Conservation (phyloP, 1,139 yeast genomes). For the Blastobotrys malaysiensis region DNA sequence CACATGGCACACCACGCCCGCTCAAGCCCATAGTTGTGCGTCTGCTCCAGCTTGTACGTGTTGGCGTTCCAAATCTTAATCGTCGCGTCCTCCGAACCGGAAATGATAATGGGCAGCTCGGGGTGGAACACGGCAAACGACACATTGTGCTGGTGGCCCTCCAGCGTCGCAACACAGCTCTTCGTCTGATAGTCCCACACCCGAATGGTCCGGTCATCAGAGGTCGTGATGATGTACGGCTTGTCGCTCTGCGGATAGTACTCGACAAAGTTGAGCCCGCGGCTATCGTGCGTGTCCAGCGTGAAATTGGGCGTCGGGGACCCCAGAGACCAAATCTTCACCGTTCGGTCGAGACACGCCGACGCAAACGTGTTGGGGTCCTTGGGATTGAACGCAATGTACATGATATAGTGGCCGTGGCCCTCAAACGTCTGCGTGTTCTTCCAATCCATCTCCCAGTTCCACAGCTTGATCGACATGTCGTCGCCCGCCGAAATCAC, state of each 20-base stretch:
- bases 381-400: slow-evolving; percentile 91
- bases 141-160: slow-evolving; percentile 90
- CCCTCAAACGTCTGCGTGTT: slow-evolving; percentile 90
- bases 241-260: slow-evolving; percentile 96
- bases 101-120: slow-evolving; percentile 79
- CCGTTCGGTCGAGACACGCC: slow-evolving; percentile 92
- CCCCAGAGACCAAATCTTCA: slow-evolving; percentile 94
- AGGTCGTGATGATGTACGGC: slow-evolving; percentile 87
- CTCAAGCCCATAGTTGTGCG: slow-evolving; percentile 85
- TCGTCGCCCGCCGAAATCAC: slow-evolving; percentile 90
- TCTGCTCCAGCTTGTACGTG: slow-evolving; percentile 83
- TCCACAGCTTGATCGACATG: slow-evolving; percentile 87
- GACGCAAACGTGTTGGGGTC: slow-evolving; percentile 97
- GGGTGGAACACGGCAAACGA: slow-evolving; percentile 97
- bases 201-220: slow-evolving; percentile 87
- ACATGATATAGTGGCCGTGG: slow-evolving; percentile 93
- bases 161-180: slow-evolving; percentile 88
- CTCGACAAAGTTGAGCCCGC: slow-evolving; percentile 93
- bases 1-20: slow-evolving; percentile 94
- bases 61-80: slow-evolving; percentile 90
- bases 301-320: slow-evolving; percentile 89
- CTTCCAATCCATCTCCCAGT: slow-evolving; percentile 93
- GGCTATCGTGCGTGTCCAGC: slow-evolving; percentile 80
- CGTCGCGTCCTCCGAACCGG: slow-evolving; percentile 89
- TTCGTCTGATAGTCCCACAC: slow-evolving; percentile 98